Evolutionary conservation across 2,329 filamentous ascomycete species (phyloP), one percentile per base, ranked within the genome.

Genomic region (Diaporthe sp.): DNA sequence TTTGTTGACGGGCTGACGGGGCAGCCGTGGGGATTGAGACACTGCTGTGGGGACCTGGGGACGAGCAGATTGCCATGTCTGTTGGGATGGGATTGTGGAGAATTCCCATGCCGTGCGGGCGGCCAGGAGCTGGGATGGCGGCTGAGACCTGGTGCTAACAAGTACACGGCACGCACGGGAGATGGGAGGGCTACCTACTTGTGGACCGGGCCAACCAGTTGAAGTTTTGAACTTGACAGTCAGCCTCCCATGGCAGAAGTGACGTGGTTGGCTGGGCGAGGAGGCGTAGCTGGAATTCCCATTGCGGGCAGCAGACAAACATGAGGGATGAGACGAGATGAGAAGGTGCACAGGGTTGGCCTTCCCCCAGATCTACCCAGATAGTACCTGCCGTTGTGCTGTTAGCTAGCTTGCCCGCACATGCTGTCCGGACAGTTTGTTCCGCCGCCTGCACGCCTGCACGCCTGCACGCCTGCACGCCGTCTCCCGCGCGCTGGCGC

Each of bases 31-130:
- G 37, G 35, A 25, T 27, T 42, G 58, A 61, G 37, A 42, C 58
- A 27, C 2, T 61, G 12, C 3, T 8, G 17, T 25, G 35, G 56
- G 58, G n/a, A n/a, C n/a, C n/a, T n/a, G n/a, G n/a, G n/a, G 39
- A 50, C 22, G 44, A 50, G 47, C n/a, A 51, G 22, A 66, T 50
- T 66, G 44, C 61, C 61, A 66, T 66, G 61, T 66, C 42, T n/a
- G 27, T 47, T 17, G 27, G 25, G 61, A 66, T 66, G 63, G 63
- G 44, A 66, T 66, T 66, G n/a, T 51, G 44, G 44, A 19, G 44
- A 27, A 51, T 25, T 66, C 30, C 63, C 63, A 51, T 66, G 8
- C 30, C 44, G 7, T 65, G 37, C 37, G 55, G 27, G 22, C 9
- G 12, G 32, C 35, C 32, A 17, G 37, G 39, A n/a, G 17, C 42